Evolutionary conservation across 108 stramenopile genomes (phyloP).

Genomic region (Skeletonema potamos): DNA sequence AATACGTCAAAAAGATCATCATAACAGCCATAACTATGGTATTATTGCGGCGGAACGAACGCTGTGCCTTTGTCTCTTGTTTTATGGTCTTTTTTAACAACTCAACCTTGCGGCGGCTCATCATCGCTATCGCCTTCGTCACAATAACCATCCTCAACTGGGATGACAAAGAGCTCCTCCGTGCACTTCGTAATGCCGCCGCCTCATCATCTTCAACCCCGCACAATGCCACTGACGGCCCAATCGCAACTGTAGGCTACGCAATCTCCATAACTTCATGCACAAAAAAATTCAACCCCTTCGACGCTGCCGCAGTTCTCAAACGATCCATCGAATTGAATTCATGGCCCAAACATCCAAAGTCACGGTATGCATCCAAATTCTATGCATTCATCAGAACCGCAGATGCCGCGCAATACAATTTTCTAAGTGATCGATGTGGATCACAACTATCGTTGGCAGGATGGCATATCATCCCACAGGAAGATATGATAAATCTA

Average conservation of each 20-base stretch:
- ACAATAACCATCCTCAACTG: not conserved
- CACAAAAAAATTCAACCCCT: not conserved
- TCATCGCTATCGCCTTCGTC: not conserved
- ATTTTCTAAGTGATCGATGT: slow-evolving; percentile 2
- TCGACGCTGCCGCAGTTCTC: slow-evolving; percentile 62
- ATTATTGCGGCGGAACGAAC: too few species aligned
- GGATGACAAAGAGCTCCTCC: not conserved
- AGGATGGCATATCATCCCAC: slow-evolving; percentile 38
- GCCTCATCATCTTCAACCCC: not conserved
- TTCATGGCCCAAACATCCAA: slow-evolving; percentile 18
- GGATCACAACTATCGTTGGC: slow-evolving; percentile 12
- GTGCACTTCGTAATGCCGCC: not conserved
- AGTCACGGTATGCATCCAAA: slow-evolving; percentile 39
- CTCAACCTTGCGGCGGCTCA: not conserved
- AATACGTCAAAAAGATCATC: too few species aligned
- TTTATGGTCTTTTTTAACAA: too few species aligned
- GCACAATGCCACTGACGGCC: not conserved
- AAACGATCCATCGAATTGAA: slow-evolving; percentile 55
- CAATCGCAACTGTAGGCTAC: slow-evolving; percentile 54
- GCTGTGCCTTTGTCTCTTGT: too few species aligned
- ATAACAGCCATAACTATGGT: too few species aligned
- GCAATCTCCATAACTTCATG: slow-evolving; percentile 59
- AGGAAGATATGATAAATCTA: slow-evolving; percentile 34
- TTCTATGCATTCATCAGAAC: slow-evolving; percentile 58
- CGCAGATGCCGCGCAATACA: not conserved